A percentile compares a stretch with the other conserved stretches of the same genome.
Conservation (phyloP, 768 basidiomycete genomes). For the Boletellus ananiceps region DNA sequence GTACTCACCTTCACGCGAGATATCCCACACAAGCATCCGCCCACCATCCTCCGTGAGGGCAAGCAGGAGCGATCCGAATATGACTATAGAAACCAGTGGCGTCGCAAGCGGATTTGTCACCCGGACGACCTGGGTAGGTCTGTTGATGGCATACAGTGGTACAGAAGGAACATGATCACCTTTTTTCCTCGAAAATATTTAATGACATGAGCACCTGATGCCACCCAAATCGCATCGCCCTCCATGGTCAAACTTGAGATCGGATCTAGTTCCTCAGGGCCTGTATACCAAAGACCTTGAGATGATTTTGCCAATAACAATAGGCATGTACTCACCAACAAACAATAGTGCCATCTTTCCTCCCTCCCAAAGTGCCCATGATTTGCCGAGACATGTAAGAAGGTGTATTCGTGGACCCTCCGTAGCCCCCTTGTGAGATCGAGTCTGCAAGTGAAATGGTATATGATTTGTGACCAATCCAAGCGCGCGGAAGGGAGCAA, state of each 20-base stretch:
- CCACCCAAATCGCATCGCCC: constrained; percentile 80
- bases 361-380: constrained; percentile 97
- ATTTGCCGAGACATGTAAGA: constrained; percentile 79
- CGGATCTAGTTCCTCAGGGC: constrained; percentile 70
- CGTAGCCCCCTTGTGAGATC: constrained; percentile 78
- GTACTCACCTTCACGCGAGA: constrained; percentile 51
- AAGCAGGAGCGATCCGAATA: constrained; percentile 80
- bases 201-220: constrained; percentile 61
- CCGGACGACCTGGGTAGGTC: constrained; percentile 41
- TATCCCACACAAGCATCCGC: constrained; percentile 77
- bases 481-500: constrained; percentile 93
- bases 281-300: constrained; percentile 36
- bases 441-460: constrained; percentile 83
- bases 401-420: constrained; percentile 81
- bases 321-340: constrained; percentile 60
- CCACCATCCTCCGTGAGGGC: constrained; percentile 75
- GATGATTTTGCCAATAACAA: not conserved
- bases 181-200: constrained; percentile 89
- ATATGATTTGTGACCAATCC: constrained; percentile 90
- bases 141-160: constrained; percentile 3
- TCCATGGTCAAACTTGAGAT: constrained; percentile 80
- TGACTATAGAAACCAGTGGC: constrained; percentile 55
- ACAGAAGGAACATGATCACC: constrained; percentile 36
- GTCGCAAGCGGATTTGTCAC: constrained; percentile 62
- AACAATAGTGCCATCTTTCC: constrained; percentile 90